These are phyloP conservation scores for Debaryomyces sp. DNA, from an alignment of 1,139 yeast genomes.

Conservation along the genomic window DNA sequence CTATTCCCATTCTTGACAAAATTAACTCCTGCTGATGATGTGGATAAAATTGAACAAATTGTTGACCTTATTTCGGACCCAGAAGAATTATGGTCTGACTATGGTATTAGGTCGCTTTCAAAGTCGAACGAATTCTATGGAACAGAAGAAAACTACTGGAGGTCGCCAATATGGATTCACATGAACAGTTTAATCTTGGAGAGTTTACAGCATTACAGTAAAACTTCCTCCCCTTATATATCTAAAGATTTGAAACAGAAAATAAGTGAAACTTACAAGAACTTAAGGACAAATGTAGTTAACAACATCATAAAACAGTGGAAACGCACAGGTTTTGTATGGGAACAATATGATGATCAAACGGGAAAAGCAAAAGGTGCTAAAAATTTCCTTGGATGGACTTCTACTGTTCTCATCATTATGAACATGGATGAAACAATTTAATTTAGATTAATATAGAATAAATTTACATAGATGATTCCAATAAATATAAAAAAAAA, in stretches of 20 bases:
- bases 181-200: conserved; percentile 84
- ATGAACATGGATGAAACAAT: conserved; percentile 73
- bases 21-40: conserved; percentile 55
- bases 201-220: conserved; percentile 58
- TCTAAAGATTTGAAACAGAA: conserved; percentile 38
- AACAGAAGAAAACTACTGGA: conserved; percentile 91
- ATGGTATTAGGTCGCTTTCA: conserved; percentile 83
- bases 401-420: conserved; percentile 76
- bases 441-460: conserved; percentile 11
- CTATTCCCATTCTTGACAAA: conserved; percentile 83
- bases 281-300: conserved; percentile 68
- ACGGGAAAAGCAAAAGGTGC: conserved; percentile 83
- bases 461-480: not conserved
- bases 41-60: conserved; percentile 51
- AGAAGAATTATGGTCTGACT: conserved; percentile 73
- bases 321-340: conserved; percentile 77
- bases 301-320: conserved; percentile 69
- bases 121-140: conserved; percentile 67
- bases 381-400: conserved; percentile 93
- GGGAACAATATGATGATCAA: conserved; percentile 86
- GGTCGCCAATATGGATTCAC: conserved; percentile 93
- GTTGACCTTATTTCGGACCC: conserved; percentile 67
- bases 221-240: conserved; percentile 20
- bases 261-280: conserved; percentile 46
- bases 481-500: not conserved